These are phyloP conservation scores for Apiospora sp. DNA, from an alignment of 2,329 filamentous ascomycete species.

Conservation along the genomic window DNA sequence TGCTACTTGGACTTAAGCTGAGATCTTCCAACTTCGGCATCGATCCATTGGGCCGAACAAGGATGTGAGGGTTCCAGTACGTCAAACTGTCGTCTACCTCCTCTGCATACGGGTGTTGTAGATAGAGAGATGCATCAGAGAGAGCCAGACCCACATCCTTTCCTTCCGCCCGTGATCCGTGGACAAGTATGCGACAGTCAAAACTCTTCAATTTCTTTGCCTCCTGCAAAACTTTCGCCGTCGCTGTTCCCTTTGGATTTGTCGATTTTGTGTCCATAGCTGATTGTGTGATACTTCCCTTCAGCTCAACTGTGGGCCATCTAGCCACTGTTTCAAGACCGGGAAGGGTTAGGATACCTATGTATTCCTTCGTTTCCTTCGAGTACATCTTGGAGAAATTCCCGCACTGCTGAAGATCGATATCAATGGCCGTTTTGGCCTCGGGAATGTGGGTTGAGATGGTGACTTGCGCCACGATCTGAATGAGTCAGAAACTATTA, in stretches of 20 bases:
- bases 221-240: too few relatives aligned
- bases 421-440: not conserved
- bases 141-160: not conserved
- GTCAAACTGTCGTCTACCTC: not conserved
- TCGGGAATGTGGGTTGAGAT: not conserved
- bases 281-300: not conserved
- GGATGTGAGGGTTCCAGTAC: not conserved
- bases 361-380: not conserved
- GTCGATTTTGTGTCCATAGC: not conserved
- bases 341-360: not conserved
- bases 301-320: not conserved
- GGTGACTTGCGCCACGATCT: not conserved
- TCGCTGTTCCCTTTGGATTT: not conserved
- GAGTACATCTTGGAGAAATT: not conserved
- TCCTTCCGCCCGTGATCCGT: not conserved
- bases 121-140: not conserved
- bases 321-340: not conserved
- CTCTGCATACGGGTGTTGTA: not conserved
- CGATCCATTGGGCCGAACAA: not conserved
- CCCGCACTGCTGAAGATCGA: not conserved
- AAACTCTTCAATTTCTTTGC: not conserved
- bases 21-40: not conserved
- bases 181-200: constrained; percentile 3
- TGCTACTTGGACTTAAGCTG: not conserved
- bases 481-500: too few relatives aligned